These are phyloP conservation scores for Lactarius pseudohatsudake DNA, from an alignment of 768 basidiomycete genomes.

Conservation along the genomic window DNA sequence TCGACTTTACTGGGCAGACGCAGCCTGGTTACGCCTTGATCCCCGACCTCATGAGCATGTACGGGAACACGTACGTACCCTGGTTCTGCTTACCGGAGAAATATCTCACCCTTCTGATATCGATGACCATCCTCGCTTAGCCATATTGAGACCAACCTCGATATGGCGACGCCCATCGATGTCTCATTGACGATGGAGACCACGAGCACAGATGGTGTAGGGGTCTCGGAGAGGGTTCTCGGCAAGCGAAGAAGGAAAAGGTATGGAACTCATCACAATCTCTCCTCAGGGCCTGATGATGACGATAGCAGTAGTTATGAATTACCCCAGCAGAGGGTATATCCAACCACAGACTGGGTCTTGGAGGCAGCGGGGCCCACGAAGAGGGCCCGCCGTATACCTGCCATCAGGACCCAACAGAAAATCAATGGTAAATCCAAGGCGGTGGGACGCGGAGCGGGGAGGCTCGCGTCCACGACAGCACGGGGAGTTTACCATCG, in stretches of 20 bases:
- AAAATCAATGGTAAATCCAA: background rate
- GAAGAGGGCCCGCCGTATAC: background rate
- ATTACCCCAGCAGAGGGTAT: background rate
- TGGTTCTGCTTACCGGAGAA: background rate
- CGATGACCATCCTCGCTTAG: background rate
- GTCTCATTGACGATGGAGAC: background rate
- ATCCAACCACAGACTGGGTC: background rate
- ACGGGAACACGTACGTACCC: background rate
- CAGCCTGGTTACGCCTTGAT: background rate
- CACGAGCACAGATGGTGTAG: background rate
- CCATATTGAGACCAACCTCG: background rate
- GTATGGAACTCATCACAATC: background rate
- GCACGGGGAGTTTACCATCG: constrained; percentile 7
- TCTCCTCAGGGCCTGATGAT: background rate
- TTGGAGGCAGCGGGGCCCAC: too few species aligned
- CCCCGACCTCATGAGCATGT: background rate
- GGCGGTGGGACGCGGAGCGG: constrained; percentile 10
- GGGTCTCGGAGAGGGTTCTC: background rate
- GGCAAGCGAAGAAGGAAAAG: background rate
- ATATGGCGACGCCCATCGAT: background rate
- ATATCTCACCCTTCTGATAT: background rate
- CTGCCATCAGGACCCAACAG: background rate
- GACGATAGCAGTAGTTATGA: background rate
- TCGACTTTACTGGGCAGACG: background rate
- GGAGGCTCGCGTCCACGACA: constrained; percentile 8